These are phyloP conservation scores for Diaporthe ilicicola DNA, from an alignment of 2,329 filamentous ascomycete genomes.

Conservation along the genomic window DNA sequence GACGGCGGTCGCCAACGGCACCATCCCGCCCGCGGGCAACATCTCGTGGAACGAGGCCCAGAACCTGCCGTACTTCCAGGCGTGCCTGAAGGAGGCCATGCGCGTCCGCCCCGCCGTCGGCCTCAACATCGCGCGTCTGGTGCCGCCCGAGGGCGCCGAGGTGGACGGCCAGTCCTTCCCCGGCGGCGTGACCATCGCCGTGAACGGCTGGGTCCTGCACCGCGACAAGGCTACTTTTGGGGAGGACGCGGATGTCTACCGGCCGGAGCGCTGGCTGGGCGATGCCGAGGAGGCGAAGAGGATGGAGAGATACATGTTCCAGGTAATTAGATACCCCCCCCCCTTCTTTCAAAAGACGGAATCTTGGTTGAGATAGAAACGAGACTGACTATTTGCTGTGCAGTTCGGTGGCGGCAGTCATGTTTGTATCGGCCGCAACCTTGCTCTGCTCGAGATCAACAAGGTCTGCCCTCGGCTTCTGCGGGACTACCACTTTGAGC, in stretches of 20 bases:
- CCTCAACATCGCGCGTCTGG: conserved; percentile 61
- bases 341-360: too few relatives aligned
- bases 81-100: conserved; percentile 64
- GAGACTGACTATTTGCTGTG: not conserved
- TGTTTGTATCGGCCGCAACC: conserved; percentile 63
- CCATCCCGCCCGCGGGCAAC: conserved; percentile 50
- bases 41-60: conserved; percentile 59
- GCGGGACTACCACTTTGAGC: conserved; percentile 61
- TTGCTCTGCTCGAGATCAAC: conserved; percentile 66
- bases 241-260: conserved; percentile 57
- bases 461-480: conserved; percentile 65
- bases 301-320: conserved; percentile 66
- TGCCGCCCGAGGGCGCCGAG: conserved; percentile 59
- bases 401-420: conserved; percentile 64
- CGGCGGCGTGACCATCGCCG: conserved; percentile 60
- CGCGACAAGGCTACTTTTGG: conserved; percentile 59
- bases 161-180: conserved; percentile 60
- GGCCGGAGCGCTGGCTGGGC: conserved; percentile 64
- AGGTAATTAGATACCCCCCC: conserved; percentile 47
- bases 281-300: conserved; percentile 51
- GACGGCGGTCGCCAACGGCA: conserved; percentile 46
- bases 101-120: conserved; percentile 64
- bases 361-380: not conserved
- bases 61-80: conserved; percentile 61
- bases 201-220: conserved; percentile 64